Base-by-base conservation (phyloP, 2,329 filamentous ascomycete genomes). In the Beauveria bassiana region DNA sequence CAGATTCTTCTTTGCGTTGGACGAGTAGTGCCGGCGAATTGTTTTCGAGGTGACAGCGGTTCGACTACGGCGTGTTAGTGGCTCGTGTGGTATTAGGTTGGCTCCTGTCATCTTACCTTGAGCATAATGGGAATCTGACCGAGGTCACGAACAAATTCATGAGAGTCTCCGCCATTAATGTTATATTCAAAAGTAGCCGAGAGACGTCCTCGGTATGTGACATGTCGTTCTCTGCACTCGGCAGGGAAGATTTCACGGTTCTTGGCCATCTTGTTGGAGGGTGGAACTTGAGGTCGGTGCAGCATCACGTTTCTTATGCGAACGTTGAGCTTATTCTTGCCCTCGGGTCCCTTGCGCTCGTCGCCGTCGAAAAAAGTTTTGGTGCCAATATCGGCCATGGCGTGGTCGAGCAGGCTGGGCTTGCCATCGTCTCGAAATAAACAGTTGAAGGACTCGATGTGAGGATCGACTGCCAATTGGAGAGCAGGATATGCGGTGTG, bases 361-460 rank as follows among this genome's bases (percentile, higher is more conserved):
- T 91, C 84, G 65, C 91, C 91, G 73, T 99, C 95, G 54, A 96
- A 84, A 70, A 90, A 96, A 5, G 85, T 85, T 77, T 93, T 96
- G 65, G 85, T 89, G 69, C 93, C 95, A 76, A 99, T 98, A 72
- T 99, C 95, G 70, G 84, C 85, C 64, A 98, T 74, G 14, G 83
- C 92, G 66, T 91, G 86, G 55, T 89, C 84, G 59, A 99, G 70
- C 62, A 86, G 72, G 49, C 79, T 74, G 16, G 72, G 73, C 65
- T 74, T 76, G 55, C 90, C 91, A 74, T 88, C 82, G 62, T 82
- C 80, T 38, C 86, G 84, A 72, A 97, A 96, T 53, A 98, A 81
- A 58, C 87, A 87, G 79, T 99, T 96, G 84, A 97, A 99, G 7
- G 95, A 95, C 70, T 97, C 88, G 68, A 98, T 89, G 75, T 99